Evolutionary conservation across 768 basidiomycete species (phyloP).

Genomic region (Cantharellus cinnabarinus): DNA sequence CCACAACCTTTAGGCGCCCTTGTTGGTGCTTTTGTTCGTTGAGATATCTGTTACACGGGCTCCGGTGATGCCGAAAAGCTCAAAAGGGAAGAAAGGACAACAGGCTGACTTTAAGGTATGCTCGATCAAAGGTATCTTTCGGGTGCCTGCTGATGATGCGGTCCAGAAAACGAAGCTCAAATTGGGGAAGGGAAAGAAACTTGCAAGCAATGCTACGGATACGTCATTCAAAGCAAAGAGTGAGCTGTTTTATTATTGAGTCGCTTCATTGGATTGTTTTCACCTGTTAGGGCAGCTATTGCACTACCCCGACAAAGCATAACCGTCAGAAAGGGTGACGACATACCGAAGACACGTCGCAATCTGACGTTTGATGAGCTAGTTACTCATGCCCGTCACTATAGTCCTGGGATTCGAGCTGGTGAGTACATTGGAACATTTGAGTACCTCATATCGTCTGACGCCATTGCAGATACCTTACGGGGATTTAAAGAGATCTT

Average conservation of each 20-base stretch:
- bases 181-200: conserved; percentile 83
- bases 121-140: not conserved
- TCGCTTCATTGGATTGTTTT: not conserved
- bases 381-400: conserved; percentile 60
- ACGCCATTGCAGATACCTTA: conserved; percentile 36
- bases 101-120: conserved; percentile 68
- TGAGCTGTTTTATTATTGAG: conserved; percentile 22
- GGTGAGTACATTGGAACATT: conserved; percentile 21
- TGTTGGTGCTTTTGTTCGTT: no score
- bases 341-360: conserved; percentile 50
- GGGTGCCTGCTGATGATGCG: not conserved
- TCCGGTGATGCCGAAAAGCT: conserved; percentile 57
- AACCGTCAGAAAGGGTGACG: conserved; percentile 29
- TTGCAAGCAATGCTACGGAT: conserved; percentile 68
- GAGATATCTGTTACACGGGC: no score
- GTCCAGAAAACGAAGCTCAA: conserved; percentile 85
- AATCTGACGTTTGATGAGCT: conserved; percentile 62
- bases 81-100: conserved; percentile 74
- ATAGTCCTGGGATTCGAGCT: conserved; percentile 55
- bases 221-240: conserved; percentile 92
- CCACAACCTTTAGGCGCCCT: no score
- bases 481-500: conserved; percentile 53
- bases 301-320: conserved; percentile 76
- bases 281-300: conserved; percentile 37
- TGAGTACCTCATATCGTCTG: no score